A percentile compares a stretch with the other conserved stretches of the same genome.
Evolutionary conservation across 345 rosid species (phyloP).

Genomic region (Bretschneidera sinensis): DNA sequence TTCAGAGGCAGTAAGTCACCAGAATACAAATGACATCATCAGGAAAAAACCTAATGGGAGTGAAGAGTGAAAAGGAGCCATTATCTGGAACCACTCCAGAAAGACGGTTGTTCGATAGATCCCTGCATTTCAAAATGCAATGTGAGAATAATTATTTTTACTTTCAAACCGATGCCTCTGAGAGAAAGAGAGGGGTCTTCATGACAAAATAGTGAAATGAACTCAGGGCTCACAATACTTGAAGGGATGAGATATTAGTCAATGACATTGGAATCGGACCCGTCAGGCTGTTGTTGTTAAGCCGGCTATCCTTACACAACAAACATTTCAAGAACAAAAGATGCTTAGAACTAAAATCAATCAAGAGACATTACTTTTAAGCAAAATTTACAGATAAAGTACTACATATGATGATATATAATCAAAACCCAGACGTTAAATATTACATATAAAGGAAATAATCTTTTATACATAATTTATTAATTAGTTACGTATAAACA

Average conservation of each 20-base stretch:
- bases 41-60: slow-evolving; percentile 36
- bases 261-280: slow-evolving; percentile 89
- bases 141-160: background rate
- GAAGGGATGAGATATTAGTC: slow-evolving; percentile 83
- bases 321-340: slow-evolving; percentile 17
- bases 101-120: slow-evolving; percentile 86
- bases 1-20: background rate
- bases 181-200: background rate
- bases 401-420: background rate
- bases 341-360: slow-evolving; percentile 11
- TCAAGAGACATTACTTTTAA: slow-evolving; percentile 1
- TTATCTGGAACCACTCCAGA: slow-evolving; percentile 42
- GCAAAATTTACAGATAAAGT: background rate
- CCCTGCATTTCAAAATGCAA: slow-evolving; percentile 46
- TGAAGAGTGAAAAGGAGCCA: slow-evolving; percentile 39
- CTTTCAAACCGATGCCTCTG: background rate
- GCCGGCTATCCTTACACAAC: slow-evolving; percentile 83
- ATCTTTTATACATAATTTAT: background rate
- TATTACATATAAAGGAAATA: background rate
- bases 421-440: too few species aligned
- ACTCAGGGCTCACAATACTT: slow-evolving; percentile 73
- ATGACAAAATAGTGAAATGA: background rate
- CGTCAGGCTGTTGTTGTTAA: slow-evolving; percentile 82
- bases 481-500: background rate
- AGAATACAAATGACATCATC: too few species aligned